These are phyloP conservation scores for Conticribra guillardii DNA, from an alignment of 108 stramenopile genomes.

Conservation along the genomic window DNA sequence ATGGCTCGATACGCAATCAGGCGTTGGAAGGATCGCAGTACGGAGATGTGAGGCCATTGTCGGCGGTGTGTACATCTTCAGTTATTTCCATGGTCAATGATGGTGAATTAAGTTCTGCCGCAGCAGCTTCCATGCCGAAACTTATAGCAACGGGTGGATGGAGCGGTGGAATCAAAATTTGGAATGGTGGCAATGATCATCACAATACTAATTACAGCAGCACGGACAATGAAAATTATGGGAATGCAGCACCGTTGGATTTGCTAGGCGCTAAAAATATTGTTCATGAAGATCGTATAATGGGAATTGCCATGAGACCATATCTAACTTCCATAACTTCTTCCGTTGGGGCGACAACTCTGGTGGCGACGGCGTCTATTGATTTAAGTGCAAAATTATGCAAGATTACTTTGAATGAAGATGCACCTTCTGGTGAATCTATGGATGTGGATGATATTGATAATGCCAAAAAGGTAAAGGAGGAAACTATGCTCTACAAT, in stretches of 20 bases:
- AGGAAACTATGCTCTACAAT: constrained; percentile 23
- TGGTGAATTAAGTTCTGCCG: background rate
- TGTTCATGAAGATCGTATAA: constrained; percentile 88
- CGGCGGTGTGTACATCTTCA: constrained; percentile 60
- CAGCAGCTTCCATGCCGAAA: constrained; percentile 33
- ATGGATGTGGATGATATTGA: constrained; percentile 47
- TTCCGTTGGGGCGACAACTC: constrained; percentile 16
- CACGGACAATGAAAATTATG: constrained; percentile 4
- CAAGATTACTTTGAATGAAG: constrained; percentile 52
- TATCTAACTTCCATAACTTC: constrained; percentile 38
- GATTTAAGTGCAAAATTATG: constrained; percentile 85
- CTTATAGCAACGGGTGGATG: constrained; percentile 91
- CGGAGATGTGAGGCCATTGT: constrained; percentile 76
- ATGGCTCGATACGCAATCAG: constrained; percentile 60
- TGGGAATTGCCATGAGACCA: constrained; percentile 73
- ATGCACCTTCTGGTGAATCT: constrained; percentile 25
- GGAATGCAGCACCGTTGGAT: constrained; percentile 54
- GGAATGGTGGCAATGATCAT: constrained; percentile 78
- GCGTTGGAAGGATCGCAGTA: constrained; percentile 86
- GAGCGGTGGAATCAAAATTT: constrained; percentile 90
- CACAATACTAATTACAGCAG: no score
- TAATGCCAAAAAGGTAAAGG: background rate
- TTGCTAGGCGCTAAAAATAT: constrained; percentile 60
- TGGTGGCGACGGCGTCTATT: constrained; percentile 82
- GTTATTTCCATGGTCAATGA: constrained; percentile 35